These are phyloP conservation scores for Talaromyces sp. DNA, from an alignment of 2,329 filamentous ascomycete species.

Conservation along the genomic window DNA sequence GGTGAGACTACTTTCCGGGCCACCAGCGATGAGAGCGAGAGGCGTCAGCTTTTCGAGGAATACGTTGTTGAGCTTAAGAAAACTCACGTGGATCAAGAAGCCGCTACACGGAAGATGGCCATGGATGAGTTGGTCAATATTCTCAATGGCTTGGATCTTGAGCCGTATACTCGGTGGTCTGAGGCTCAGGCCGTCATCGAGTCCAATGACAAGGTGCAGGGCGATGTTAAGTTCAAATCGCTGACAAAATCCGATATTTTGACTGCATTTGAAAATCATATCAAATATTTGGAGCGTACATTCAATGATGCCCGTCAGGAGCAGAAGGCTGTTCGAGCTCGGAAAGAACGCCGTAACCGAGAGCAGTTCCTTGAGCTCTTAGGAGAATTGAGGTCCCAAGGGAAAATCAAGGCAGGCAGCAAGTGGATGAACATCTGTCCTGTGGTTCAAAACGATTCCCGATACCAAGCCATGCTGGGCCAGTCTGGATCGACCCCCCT, in stretches of 20 bases:
- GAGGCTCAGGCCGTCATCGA: constrained; percentile 84
- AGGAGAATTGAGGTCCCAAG: constrained; percentile 70
- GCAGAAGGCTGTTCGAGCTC: constrained; percentile 77
- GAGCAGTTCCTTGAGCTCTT: constrained; percentile 79
- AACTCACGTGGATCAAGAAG: constrained; percentile 74
- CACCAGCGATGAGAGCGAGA: constrained; percentile 83
- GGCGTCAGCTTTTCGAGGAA: constrained; percentile 88
- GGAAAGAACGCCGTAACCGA: constrained; percentile 81
- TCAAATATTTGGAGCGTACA: constrained; percentile 84
- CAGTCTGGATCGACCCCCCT: constrained; percentile 82
- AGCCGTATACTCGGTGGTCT: constrained; percentile 93
- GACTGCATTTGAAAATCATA: constrained; percentile 90
- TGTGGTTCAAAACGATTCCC: constrained; percentile 74
- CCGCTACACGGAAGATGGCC: constrained; percentile 72
- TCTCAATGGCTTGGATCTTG: constrained; percentile 77
- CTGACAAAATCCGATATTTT: constrained; percentile 88
- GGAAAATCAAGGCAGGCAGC: constrained; percentile 83
- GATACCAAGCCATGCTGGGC: constrained; percentile 81
- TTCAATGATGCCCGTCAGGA: constrained; percentile 91
- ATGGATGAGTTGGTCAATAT: constrained; percentile 81
- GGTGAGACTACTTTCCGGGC: constrained; percentile 94
- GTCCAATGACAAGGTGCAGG: constrained; percentile 73
- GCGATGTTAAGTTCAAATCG: constrained; percentile 80
- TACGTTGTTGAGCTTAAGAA: constrained; percentile 86
- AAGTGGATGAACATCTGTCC: constrained; percentile 86